Evolutionary conservation across 495 filamentous ascomycete genomes (phyloP).

Genomic region (Neurospora tetraspora): DNA sequence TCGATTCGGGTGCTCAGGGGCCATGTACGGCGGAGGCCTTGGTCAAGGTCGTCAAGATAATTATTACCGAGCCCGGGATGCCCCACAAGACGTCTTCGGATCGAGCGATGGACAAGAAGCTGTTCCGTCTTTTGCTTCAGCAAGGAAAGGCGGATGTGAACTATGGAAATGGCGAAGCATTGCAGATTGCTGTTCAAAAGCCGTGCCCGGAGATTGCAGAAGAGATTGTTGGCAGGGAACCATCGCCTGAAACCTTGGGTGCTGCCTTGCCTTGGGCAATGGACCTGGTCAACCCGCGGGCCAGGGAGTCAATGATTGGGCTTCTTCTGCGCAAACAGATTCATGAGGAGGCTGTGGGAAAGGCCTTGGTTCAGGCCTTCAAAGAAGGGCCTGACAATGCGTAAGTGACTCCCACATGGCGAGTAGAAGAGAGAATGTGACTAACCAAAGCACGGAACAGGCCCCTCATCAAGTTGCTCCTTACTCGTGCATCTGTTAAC

Average conservation of each 20-base stretch:
- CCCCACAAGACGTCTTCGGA: not conserved
- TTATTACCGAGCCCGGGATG: slow-evolving; percentile 1
- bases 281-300: slow-evolving; percentile 9
- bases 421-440: not conserved
- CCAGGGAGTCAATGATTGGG: not conserved
- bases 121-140: slow-evolving; percentile 27
- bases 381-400: slow-evolving; percentile 16
- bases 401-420: slow-evolving; percentile 5
- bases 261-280: slow-evolving; percentile 18
- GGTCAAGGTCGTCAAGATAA: slow-evolving; percentile 10
- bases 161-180: slow-evolving; percentile 21
- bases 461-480: slow-evolving; percentile 10
- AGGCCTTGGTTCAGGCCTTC: slow-evolving; percentile 25
- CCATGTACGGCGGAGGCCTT: slow-evolving; percentile 16
- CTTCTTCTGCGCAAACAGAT: slow-evolving; percentile 15
- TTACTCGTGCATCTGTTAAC: slow-evolving; percentile 17
- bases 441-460: not conserved
- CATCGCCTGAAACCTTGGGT: slow-evolving; percentile 19
- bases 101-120: slow-evolving; percentile 15
- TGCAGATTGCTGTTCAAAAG: slow-evolving; percentile 26
- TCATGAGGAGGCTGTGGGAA: slow-evolving; percentile 21
- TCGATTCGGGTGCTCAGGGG: slow-evolving; percentile 15
- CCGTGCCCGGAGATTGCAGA: slow-evolving; percentile 21
- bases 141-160: slow-evolving; percentile 35
- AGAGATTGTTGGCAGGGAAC: slow-evolving; percentile 22